Percentiles rank a stretch among this genome's conserved stretches.
Conservation (phyloP, 2,329 filamentous ascomycete genomes). For the Epichloe brachyelytri region DNA sequence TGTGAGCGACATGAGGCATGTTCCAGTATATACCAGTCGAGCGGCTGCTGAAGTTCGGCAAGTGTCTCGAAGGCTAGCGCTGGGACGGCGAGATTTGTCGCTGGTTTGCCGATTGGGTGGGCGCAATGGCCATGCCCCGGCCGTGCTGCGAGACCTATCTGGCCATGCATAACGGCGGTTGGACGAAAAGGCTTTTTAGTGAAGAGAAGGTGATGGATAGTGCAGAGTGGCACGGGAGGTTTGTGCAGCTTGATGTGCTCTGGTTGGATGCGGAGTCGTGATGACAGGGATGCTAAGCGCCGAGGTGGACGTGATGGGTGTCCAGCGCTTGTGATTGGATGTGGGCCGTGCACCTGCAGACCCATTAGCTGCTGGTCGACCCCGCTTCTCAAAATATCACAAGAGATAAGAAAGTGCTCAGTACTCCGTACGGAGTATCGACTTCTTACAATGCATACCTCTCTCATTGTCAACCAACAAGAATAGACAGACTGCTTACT, state of each 20-base stretch:
- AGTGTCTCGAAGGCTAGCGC: slow-evolving; percentile 24
- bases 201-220: slow-evolving; percentile 4
- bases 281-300: slow-evolving; percentile 26
- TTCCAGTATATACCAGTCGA: slow-evolving; percentile 39
- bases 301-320: slow-evolving; percentile 10
- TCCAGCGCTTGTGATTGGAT: slow-evolving; percentile 3
- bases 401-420: neutral
- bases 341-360: neutral
- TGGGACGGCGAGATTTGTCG: slow-evolving; percentile 1
- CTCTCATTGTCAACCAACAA: no score
- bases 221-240: slow-evolving; percentile 5
- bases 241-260: slow-evolving; percentile 8
- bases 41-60: slow-evolving; percentile 38
- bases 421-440: no score
- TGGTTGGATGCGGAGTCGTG: slow-evolving; percentile 29
- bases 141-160: neutral
- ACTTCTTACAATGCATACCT: no score
- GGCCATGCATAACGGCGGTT: slow-evolving; percentile 4
- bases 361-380: neutral
- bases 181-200: neutral
- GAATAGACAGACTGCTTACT: no score
- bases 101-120: neutral
- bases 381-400: slow-evolving; percentile 1
- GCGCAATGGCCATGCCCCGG: neutral
- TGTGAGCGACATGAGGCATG: slow-evolving; percentile 23